These are phyloP conservation scores for Rhodotorula sp. DNA, from an alignment of 1,284 basidiomycete genomes.

Conservation along the genomic window DNA sequence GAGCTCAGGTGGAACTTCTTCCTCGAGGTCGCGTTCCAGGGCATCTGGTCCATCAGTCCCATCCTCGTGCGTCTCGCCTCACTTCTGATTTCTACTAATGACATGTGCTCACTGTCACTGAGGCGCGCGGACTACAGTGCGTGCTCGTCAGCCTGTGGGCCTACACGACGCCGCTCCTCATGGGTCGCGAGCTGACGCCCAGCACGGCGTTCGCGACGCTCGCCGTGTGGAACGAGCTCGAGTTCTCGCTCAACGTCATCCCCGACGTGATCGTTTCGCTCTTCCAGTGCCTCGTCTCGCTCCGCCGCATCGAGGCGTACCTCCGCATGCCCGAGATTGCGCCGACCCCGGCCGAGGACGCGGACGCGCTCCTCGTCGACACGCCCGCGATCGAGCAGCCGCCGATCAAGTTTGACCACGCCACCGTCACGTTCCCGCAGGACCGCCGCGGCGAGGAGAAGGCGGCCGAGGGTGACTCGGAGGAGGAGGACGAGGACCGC, in stretches of 20 bases:
- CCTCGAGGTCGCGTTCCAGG: slow-evolving; percentile 79
- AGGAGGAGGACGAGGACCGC: not conserved
- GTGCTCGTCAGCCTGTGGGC: slow-evolving; percentile 51
- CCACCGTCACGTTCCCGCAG: slow-evolving; percentile 81
- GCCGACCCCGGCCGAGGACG: not conserved
- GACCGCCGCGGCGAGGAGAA: slow-evolving; percentile 52
- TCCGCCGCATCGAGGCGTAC: slow-evolving; percentile 75
- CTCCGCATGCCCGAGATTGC: slow-evolving; percentile 37
- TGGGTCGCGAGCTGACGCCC: slow-evolving; percentile 70
- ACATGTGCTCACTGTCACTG: too few species aligned
- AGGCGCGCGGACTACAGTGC: too few species aligned
- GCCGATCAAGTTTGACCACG: slow-evolving; percentile 70
- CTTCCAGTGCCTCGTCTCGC: slow-evolving; percentile 72
- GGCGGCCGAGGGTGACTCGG: slow-evolving; percentile 43
- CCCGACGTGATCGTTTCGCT: slow-evolving; percentile 57
- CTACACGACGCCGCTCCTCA: slow-evolving; percentile 52
- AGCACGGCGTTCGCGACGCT: slow-evolving; percentile 78
- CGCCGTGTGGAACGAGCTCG: slow-evolving; percentile 81
- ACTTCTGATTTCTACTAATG: slow-evolving; percentile 6
- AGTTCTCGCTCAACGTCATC: slow-evolving; percentile 74
- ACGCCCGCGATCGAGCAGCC: slow-evolving; percentile 50
- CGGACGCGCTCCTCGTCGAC: slow-evolving; percentile 59
- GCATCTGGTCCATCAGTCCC: slow-evolving; percentile 64
- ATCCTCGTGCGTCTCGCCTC: slow-evolving; percentile 41
- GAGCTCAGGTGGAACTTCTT: slow-evolving; percentile 57